Percentiles rank a stretch among this genome's conserved stretches.
Evolutionary conservation across 495 filamentous ascomycete genomes (phyloP).

Genomic region (Immersiella caudata): DNA sequence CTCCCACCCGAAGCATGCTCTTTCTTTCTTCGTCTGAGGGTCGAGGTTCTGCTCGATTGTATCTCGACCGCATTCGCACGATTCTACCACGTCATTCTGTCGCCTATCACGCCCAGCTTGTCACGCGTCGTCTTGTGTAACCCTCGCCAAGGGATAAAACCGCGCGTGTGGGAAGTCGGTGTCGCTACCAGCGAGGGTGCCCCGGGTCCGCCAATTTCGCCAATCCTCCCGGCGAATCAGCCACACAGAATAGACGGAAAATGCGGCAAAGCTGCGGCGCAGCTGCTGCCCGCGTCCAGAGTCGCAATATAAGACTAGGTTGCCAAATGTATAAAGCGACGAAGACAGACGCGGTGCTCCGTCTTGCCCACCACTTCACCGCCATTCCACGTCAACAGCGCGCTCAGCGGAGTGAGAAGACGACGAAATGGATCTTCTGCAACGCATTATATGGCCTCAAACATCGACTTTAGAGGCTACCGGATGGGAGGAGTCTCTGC

Average conservation of each 20-base stretch:
- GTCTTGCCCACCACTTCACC: neutral
- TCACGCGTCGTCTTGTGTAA: too few relatives aligned
- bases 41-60: too few relatives aligned
- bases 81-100: too few relatives aligned
- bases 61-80: too few relatives aligned
- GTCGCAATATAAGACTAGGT: neutral
- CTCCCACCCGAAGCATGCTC: too few relatives aligned
- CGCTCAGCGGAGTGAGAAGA: neutral
- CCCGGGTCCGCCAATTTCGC: too few relatives aligned
- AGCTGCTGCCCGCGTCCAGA: neutral
- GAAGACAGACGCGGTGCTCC: neutral
- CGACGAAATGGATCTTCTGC: neutral
- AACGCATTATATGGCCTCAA: neutral
- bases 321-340: neutral
- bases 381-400: neutral
- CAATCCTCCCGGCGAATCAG: constrained; percentile 5
- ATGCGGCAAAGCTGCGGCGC: neutral
- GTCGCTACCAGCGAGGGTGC: too few relatives aligned
- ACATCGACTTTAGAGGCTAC: neutral
- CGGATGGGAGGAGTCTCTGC: neutral
- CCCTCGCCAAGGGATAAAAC: too few relatives aligned
- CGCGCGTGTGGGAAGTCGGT: too few relatives aligned
- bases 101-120: too few relatives aligned
- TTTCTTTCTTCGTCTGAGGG: too few relatives aligned
- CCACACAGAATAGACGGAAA: neutral